These are phyloP conservation scores for Coemansia asiatica DNA, from an alignment of 192 early-diverging fungal genomes.

Conservation along the genomic window DNA sequence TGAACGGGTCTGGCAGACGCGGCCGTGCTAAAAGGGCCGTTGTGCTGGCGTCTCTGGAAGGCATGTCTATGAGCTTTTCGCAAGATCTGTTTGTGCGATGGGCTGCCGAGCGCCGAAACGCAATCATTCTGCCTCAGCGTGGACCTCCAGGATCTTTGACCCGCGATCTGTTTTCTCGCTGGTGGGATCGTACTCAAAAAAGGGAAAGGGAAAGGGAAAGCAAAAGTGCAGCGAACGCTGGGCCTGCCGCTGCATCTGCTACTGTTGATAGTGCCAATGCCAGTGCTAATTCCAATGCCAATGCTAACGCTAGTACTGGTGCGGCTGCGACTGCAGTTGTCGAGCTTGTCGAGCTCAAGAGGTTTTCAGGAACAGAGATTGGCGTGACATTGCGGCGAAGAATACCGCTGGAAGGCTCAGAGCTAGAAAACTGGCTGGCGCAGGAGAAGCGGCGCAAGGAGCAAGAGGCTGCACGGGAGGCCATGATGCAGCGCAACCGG, in stretches of 20 bases:
- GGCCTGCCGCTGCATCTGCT: not conserved
- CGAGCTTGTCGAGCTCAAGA: constrained; percentile 24
- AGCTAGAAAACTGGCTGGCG: constrained; percentile 70
- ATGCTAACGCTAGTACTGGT: no score
- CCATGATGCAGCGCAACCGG: constrained; percentile 61
- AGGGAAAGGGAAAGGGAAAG: not conserved
- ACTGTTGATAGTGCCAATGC: not conserved
- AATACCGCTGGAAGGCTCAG: constrained; percentile 83
- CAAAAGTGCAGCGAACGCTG: not conserved
- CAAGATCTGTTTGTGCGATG: constrained; percentile 76
- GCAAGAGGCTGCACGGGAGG: constrained; percentile 73
- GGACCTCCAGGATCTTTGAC: constrained; percentile 70
- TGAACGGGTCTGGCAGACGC: constrained; percentile 56
- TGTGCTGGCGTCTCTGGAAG: constrained; percentile 77
- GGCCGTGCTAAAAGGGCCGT: constrained; percentile 74
- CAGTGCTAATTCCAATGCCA: no score
- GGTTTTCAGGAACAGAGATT: constrained; percentile 31
- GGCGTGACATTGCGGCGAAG: constrained; percentile 56
- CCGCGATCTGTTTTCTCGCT: constrained; percentile 60
- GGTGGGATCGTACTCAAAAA: constrained; percentile 33
- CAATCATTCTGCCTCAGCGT: constrained; percentile 78
- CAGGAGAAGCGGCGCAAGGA: constrained; percentile 65
- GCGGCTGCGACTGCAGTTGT: not conserved
- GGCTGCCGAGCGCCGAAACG: constrained; percentile 59
- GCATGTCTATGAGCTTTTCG: constrained; percentile 81